Evolutionary conservation across 768 basidiomycete genomes (phyloP), one percentile per base, ranked within the genome.

Genomic region (Boletus edulis): DNA sequence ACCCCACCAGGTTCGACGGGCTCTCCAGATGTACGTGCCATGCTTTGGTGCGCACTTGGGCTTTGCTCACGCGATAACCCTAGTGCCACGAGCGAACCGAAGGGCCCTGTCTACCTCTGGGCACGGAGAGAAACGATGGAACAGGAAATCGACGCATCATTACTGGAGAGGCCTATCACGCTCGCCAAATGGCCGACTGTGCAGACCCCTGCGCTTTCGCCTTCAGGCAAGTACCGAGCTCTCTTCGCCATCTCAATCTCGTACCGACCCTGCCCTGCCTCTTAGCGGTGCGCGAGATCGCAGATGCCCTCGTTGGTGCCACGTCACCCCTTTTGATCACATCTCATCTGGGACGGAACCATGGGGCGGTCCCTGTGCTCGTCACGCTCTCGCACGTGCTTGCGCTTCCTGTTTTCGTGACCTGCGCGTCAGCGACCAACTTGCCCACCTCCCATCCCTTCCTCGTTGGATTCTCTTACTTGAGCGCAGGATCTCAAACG

Each of bases 41-140:
- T 49, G 3, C 8, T 46, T 20, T 8, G 9, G 20, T 3, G 42
- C 20, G 15, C 31, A 41, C 22, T 9, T 38, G 34, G 18, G n/a
- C n/a, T n/a, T 29, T 22, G 38, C 41, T 58, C 11, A 57, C 51
- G 15, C 55, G 49, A 40, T 43, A 31, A 10, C 32, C 20, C 12
- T 42, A 88, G 86, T 58, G 86, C 87, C 5, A 81, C 70, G n/a
- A 86, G 84, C 49, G 80, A 83, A 29, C 88, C 88, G 0, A 83
- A 80, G 63, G 87, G 88, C 0, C 88, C 88, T 0, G 85, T 86
- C 1, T 89, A 90, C 65, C 73, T 88, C 9, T 89, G 85, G 84
- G 85, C 80, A 13, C 76, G 85, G 15, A 77, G 88, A n/a, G 88
- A 89, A 63, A 76, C 79, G 1, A 83, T 83, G 75, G 87, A 89